Evolutionary conservation across 23 red algal species (phyloP).

Genomic region (Gracilaria domingensis): DNA sequence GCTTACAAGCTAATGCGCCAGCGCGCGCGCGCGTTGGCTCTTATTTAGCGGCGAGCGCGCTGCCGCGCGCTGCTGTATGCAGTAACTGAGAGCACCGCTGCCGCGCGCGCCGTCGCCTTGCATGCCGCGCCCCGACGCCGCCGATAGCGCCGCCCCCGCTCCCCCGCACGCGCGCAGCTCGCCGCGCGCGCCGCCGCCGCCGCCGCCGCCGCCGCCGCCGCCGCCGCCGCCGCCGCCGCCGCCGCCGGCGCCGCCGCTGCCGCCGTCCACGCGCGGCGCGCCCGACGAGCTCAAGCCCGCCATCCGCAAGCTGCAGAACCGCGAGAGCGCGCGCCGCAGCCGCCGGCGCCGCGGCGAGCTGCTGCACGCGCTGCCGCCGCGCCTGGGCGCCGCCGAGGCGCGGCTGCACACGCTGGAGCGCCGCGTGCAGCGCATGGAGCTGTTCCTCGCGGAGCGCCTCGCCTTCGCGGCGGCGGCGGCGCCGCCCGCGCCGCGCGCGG

Average conservation of each 20-base stretch:
- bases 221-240: not conserved
- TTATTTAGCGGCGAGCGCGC: too few species aligned
- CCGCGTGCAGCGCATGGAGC: conserved; percentile 1
- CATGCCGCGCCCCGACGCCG: too few species aligned
- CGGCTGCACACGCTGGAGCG: conserved; percentile 4
- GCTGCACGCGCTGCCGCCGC: not conserved
- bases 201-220: not conserved
- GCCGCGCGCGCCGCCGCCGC: conserved; percentile 32
- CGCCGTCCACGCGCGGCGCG: conserved; percentile 34
- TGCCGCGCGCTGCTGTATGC: too few species aligned
- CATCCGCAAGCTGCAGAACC: conserved; percentile 59
- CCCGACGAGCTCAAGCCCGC: conserved; percentile 49
- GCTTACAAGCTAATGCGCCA: too few species aligned
- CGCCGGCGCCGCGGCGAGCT: conserved; percentile 14
- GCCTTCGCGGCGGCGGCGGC: not conserved
- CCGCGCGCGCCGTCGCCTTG: too few species aligned
- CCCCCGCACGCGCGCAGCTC: conserved; percentile 26
- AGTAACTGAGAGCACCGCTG: too few species aligned
- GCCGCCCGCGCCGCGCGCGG: not conserved
- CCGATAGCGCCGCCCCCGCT: not conserved
- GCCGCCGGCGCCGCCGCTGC: not conserved
- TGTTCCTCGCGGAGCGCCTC: not conserved
- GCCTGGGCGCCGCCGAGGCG: not conserved
- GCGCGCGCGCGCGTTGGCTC: too few species aligned
- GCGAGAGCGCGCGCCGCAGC: conserved; percentile 28